These are phyloP conservation scores for Drechslerella dactyloides DNA, from an alignment of 2,329 filamentous ascomycete genomes.

Conservation along the genomic window DNA sequence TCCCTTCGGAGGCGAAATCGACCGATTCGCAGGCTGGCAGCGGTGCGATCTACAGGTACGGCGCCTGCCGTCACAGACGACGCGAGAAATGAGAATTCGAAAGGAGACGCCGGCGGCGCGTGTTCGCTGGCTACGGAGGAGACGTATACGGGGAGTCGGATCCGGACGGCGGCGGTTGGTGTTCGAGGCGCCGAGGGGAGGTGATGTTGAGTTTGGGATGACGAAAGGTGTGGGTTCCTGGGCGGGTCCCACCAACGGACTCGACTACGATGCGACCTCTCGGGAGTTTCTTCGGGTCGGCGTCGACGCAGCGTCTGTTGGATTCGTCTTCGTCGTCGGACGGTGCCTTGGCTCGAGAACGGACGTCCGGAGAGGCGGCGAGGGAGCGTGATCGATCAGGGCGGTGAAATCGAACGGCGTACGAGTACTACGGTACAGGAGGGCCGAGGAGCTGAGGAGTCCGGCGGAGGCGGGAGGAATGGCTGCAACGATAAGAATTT, in stretches of 20 bases:
- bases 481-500: constrained; percentile 26
- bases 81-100: too few species aligned
- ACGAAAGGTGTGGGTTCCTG: neutral
- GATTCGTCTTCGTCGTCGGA: neutral
- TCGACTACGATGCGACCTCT: neutral
- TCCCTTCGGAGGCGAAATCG: too few species aligned
- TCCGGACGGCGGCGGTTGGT: too few species aligned
- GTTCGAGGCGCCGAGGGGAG: neutral
- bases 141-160: too few species aligned
- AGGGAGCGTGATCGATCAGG: neutral
- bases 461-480: constrained; percentile 5
- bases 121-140: too few species aligned
- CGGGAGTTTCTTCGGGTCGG: constrained; percentile 33
- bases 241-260: neutral
- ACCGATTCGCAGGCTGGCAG: too few species aligned
- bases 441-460: constrained; percentile 3
- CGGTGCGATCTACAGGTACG: too few species aligned
- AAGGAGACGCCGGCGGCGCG: too few species aligned
- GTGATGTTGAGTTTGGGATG: too few species aligned
- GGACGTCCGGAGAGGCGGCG: neutral
- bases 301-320: neutral
- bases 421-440: too few species aligned
- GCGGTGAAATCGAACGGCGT: constrained; percentile 3
- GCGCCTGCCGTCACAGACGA: too few species aligned
- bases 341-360: neutral